Base-by-base conservation (phyloP, 2,329 filamentous ascomycete genomes). In the Aspergillus sp. region DNA sequence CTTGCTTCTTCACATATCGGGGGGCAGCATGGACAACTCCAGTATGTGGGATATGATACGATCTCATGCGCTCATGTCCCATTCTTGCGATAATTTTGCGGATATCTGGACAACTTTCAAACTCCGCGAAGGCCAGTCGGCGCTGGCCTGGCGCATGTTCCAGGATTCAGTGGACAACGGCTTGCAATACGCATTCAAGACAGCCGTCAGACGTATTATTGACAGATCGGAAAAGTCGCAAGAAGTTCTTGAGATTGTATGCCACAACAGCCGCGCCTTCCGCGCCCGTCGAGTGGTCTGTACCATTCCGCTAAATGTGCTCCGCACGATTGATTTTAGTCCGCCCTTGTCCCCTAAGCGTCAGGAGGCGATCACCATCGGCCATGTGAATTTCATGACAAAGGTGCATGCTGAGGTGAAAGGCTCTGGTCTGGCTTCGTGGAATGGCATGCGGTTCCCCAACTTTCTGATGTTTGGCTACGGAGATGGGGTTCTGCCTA, bases 71-170 rank as follows among this genome's bases (percentile, higher is more conserved):
- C 50, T 63, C 7, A 43, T 48, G 44, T 54, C 52, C 14, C 58
- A 64, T 19, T 57, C 49, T 16, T 52, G 53, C 0, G 59, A 59
- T 1, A 67, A 57, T 22, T 67, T 68, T 30, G 55, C 53, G 3
- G 56, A 61, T 11, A 51, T 63, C 14, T 63, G 60, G 60, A 53
- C 55, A 50, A 8, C 60, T 22, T 70, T 65, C 50, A 69, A 69
- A 53, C 51, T 70, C 4, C 58, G 61, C 1, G 61, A 63, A 33
- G 66, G 67, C 1, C 65, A 69, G 47, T 67, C 67, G 1, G 54
- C 51, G 0, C 55, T 69, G 4, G 64, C 63, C 2, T 56, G 52
- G 26, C 51, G 51, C 1, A 64, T 68, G 30, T 69, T 70, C 45
- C 40, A 64, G 2, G 64, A 69, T 41, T 62, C 65, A 2, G 51